phyloP scores from a whole-genome alignment of 768 basidiomycete genomes.

The Russula earlei region DNA sequence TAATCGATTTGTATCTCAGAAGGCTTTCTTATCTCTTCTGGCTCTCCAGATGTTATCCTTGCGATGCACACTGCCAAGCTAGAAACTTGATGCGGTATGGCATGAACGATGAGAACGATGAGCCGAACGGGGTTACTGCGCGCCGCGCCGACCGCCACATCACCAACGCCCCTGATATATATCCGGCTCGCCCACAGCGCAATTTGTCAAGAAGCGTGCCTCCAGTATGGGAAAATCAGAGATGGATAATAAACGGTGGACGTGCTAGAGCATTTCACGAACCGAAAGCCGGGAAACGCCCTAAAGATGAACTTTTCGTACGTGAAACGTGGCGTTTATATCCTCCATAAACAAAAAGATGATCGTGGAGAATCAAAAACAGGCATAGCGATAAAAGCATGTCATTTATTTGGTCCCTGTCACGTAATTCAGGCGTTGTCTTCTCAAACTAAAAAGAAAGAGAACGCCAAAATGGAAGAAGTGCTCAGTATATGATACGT shows the following conservation, averaged over 20 bases:
- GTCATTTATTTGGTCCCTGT: neutral
- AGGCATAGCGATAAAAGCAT: too few relatives aligned
- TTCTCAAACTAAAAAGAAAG: neutral
- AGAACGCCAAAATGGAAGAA: neutral
- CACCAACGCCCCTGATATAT: too few relatives aligned
- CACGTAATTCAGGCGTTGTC: neutral
- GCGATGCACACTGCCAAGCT: too few relatives aligned
- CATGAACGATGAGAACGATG: neutral
- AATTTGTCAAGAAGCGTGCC: neutral
- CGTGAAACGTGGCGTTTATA: too few relatives aligned
- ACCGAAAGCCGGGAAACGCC: neutral
- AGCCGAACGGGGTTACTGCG: neutral
- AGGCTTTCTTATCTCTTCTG: neutral
- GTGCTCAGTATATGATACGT: neutral
- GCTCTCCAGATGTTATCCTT: neutral
- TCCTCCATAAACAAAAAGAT: too few relatives aligned
- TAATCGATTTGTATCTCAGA: conserved; percentile 16
- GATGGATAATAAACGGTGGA: too few relatives aligned
- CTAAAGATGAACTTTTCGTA: neutral
- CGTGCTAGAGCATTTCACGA: neutral
- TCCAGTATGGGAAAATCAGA: neutral
- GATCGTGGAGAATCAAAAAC: too few relatives aligned
- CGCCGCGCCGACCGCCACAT: neutral
- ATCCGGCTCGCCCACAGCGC: neutral
- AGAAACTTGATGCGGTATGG: neutral